Evolutionary conservation across 2,329 filamentous ascomycete species (phyloP).

Genomic region (Penicillium sp.): DNA sequence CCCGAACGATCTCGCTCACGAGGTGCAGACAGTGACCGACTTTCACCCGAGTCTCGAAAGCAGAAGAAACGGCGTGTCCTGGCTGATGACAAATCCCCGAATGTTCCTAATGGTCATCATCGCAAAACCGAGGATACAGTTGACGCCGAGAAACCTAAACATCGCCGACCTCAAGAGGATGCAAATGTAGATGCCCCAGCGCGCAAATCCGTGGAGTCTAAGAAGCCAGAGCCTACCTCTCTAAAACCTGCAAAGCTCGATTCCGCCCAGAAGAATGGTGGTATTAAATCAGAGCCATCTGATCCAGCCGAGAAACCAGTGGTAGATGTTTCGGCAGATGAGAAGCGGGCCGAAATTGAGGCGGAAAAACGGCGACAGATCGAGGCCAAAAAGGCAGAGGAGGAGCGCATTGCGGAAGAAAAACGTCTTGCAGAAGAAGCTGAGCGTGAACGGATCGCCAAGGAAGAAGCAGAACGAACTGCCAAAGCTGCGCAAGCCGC

Average conservation of each 20-base stretch:
- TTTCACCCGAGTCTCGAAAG: slow-evolving; percentile 39
- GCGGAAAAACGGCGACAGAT: slow-evolving; percentile 26
- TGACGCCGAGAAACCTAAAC: slow-evolving; percentile 21
- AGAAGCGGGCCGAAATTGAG: slow-evolving; percentile 29
- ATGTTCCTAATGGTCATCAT: slow-evolving; percentile 31
- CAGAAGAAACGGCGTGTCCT: slow-evolving; percentile 45
- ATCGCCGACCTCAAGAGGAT: slow-evolving; percentile 19
- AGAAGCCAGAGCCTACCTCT: slow-evolving; percentile 10
- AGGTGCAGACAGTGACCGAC: slow-evolving; percentile 31
- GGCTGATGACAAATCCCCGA: slow-evolving; percentile 38
- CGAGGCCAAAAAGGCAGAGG: slow-evolving; percentile 25
- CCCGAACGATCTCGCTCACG: slow-evolving; percentile 40
- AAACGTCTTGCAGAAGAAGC: slow-evolving; percentile 29
- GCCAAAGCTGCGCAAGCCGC: slow-evolving; percentile 37
- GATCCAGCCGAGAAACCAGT: slow-evolving; percentile 29
- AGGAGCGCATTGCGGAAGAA: slow-evolving; percentile 33
- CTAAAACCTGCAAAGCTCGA: slow-evolving; percentile 12
- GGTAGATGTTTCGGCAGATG: slow-evolving; percentile 33
- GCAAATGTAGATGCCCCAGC: slow-evolving; percentile 6
- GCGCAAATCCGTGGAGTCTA: slow-evolving; percentile 12
- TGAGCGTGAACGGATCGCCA: slow-evolving; percentile 31
- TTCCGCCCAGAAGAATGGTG: slow-evolving; percentile 14
- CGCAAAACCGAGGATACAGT: slow-evolving; percentile 25
- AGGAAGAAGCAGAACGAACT: slow-evolving; percentile 38
- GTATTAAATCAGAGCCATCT: slow-evolving; percentile 34